These are phyloP conservation scores for Kodamaea kaohsiungensis DNA, from an alignment of 805 yeast species.

Conservation along the genomic window DNA sequence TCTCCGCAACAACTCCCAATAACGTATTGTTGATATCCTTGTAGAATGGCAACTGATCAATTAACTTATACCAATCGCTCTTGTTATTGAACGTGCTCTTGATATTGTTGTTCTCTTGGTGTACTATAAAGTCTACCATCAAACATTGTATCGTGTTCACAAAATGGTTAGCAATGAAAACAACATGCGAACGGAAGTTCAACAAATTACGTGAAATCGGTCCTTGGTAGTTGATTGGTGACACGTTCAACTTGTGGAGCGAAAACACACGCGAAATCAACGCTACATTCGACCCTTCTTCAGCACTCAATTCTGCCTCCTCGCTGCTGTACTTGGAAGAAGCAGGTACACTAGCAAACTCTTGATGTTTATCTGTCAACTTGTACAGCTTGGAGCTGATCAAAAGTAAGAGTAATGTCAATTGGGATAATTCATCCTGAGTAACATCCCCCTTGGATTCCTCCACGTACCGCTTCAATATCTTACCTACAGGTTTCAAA, in stretches of 20 bases:
- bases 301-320: slow-evolving; percentile 33
- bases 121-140: slow-evolving; percentile 50
- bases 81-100: slow-evolving; percentile 46
- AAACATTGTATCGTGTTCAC: slow-evolving; percentile 57
- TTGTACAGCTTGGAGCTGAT: slow-evolving; percentile 38
- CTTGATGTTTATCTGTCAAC: slow-evolving; percentile 37
- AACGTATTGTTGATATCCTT: slow-evolving; percentile 58
- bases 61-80: slow-evolving; percentile 59
- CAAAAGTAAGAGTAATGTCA: slow-evolving; percentile 50
- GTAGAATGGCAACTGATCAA: slow-evolving; percentile 61
- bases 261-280: slow-evolving; percentile 41
- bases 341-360: slow-evolving; percentile 33
- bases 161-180: slow-evolving; percentile 49
- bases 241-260: slow-evolving; percentile 33
- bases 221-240: slow-evolving; percentile 55
- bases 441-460: slow-evolving; percentile 9
- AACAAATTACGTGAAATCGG: slow-evolving; percentile 69
- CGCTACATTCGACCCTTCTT: slow-evolving; percentile 37
- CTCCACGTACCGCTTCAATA: slow-evolving; percentile 36
- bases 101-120: slow-evolving; percentile 46
- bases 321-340: slow-evolving; percentile 26
- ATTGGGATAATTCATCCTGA: slow-evolving; percentile 35
- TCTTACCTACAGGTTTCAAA: slow-evolving; percentile 53
- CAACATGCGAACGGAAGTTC: slow-evolving; percentile 64
- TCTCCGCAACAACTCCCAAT: slow-evolving; percentile 59